Percentiles rank a stretch among this genome's conserved stretches.
Evolutionary conservation across 305 asterid genomes (phyloP).

Genomic region (Withania somnifera): DNA sequence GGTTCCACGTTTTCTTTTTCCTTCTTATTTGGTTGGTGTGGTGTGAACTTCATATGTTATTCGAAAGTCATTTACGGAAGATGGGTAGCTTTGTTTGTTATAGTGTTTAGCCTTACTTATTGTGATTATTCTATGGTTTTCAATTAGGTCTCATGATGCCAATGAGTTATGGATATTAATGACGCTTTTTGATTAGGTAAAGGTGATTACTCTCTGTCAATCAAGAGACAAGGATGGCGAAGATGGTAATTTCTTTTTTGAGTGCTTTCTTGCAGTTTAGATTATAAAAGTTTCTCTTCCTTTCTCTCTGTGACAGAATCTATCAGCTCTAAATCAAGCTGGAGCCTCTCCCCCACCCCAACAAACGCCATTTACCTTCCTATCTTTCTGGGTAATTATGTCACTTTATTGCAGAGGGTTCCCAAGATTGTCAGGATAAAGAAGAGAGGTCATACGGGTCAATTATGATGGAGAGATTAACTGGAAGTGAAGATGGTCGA

Average conservation of each 20-base stretch:
- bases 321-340: neutral
- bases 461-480: constrained; percentile 69
- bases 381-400: neutral
- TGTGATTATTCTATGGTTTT: neutral
- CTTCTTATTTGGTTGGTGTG: neutral
- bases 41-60: neutral
- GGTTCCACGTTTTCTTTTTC: neutral
- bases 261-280: neutral
- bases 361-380: neutral
- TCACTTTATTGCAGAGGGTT: constrained; percentile 44
- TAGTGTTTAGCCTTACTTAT: constrained; percentile 1
- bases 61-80: neutral
- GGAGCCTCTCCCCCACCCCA: neutral
- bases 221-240: constrained; percentile 32
- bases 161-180: neutral
- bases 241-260: constrained; percentile 37
- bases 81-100: neutral
- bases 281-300: neutral
- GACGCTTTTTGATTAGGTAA: constrained; percentile 41
- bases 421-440: constrained; percentile 30
- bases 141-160: neutral
- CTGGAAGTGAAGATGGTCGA: constrained; percentile 72
- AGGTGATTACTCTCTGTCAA: constrained; percentile 82
- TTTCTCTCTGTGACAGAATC: neutral
- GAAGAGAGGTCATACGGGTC: constrained; percentile 85